phyloP scores from a whole-genome alignment of 805 yeast species.

The Priceomyces castillae region DNA sequence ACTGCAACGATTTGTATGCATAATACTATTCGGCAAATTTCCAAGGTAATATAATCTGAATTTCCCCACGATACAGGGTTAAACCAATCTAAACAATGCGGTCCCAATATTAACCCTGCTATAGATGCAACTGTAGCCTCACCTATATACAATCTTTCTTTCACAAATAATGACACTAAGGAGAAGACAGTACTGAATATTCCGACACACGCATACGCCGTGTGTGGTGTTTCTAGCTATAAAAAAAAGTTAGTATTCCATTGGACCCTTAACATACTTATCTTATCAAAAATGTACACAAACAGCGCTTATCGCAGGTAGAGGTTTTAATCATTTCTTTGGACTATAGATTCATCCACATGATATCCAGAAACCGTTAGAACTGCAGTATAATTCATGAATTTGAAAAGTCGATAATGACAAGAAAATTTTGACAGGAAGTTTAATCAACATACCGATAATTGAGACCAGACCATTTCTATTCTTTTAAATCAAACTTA shows the following conservation, averaged over 20 bases:
- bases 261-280: neutral
- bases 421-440: too few species aligned
- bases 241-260: conserved; percentile 5
- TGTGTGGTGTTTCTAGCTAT: conserved; percentile 62
- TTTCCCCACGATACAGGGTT: conserved; percentile 84
- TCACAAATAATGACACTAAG: conserved; percentile 73
- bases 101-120: conserved; percentile 85
- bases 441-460: conserved; percentile 27
- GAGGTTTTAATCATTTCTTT: too few species aligned
- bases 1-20: conserved; percentile 91
- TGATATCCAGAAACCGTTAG: too few species aligned
- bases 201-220: conserved; percentile 86
- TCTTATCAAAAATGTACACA: neutral
- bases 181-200: conserved; percentile 79
- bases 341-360: too few species aligned
- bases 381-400: too few species aligned
- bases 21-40: conserved; percentile 75
- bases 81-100: conserved; percentile 82
- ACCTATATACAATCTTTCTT: conserved; percentile 81
- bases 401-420: too few species aligned
- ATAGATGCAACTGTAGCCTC: conserved; percentile 88
- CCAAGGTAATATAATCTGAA: conserved; percentile 76
- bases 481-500: neutral
- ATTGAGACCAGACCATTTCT: conserved; percentile 30
- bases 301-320: neutral